Base-by-base conservation (phyloP, 129 eudicot genomes). In the Solidago caesia region DNA sequence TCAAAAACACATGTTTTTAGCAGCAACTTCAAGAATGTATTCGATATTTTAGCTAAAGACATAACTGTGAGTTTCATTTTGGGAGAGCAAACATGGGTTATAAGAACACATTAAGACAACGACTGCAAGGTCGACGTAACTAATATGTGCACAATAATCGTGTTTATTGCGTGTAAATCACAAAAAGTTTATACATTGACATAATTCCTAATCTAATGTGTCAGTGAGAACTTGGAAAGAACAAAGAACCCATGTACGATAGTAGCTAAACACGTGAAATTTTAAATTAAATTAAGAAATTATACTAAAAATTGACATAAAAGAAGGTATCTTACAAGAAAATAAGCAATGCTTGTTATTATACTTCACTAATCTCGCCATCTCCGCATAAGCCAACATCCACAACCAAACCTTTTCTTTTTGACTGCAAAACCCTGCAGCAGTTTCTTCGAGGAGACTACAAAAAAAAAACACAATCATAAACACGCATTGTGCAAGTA, bases 371-470 rank as follows among this genome's bases (percentile, higher is more conserved):
- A 12, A 85, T 67, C 86, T 91, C 97, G 52, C 80, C 88, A 70
- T 91, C 94, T 49, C 63, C 60, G 73, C 97, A 91, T 72, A 82
- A 56, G 8, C 91, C 97, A 52, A 91, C 94, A 46, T 91, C 89
- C 57, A 91, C 71, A 51, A 84, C 94, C 75, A 91, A 67, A 73
- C 86, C 85, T 73, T 79, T 86, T 67, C 69, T 78, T 71, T 81
- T 83, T 16, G 91, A 86, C 75, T 85, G 77, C 79, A 82, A 15
- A 44, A 91, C 66, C 85, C 94, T 70, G 84, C 97, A 91, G 84
- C 97, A 91, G 61, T 88, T 91, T 86, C 97, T 88, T 73, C 97
- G 80, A 0, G 97, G 94, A 11, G 97, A 88, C 94, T 88, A 87
- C 82, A 82, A 64, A 73, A 52, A 68, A 68, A 15, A 9, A 11